Percentiles rank a stretch among this genome's conserved stretches.
These are phyloP conservation scores for Verticillium zaregamsianum DNA, from an alignment of 2,329 filamentous ascomycete genomes.

Conservation along the genomic window DNA sequence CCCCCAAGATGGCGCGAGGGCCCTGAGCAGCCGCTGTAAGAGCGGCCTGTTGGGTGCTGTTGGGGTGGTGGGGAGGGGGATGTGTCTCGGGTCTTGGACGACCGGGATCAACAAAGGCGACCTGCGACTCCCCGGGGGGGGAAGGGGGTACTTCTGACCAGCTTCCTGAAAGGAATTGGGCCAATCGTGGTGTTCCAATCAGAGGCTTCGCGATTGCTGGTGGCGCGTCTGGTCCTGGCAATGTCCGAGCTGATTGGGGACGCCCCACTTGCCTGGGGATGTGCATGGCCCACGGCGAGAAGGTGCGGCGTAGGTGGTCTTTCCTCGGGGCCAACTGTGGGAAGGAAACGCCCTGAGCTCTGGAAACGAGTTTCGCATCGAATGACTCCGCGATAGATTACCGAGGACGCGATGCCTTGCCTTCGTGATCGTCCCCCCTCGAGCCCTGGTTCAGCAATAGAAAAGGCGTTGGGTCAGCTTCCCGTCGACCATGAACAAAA, in stretches of 20 bases:
- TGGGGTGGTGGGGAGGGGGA: not conserved
- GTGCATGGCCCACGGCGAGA: too few species aligned
- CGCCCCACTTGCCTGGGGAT: not conserved
- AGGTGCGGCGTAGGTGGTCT: too few species aligned
- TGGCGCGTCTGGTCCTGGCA: not conserved
- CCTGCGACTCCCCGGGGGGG: not conserved
- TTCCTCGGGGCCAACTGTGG: too few species aligned
- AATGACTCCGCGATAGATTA: conserved; percentile 4
- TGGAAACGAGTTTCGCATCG: not conserved
- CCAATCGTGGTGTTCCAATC: not conserved
- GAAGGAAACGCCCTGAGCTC: not conserved
- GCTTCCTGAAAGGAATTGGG: conserved; percentile 2
- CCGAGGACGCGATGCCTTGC: not conserved
- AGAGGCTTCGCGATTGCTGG: not conserved
- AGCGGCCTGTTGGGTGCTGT: not conserved
- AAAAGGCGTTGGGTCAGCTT: too few species aligned
- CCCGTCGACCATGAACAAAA: not conserved
- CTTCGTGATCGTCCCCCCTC: not conserved
- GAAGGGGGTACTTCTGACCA: not conserved
- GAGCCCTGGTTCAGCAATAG: not conserved
- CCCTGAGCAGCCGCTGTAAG: not conserved
- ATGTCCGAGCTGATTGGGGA: not conserved
- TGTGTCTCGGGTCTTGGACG: not conserved
- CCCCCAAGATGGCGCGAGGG: not conserved
- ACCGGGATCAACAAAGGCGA: not conserved